phyloP scores from a whole-genome alignment of 1,139 yeast genomes.

The Scheffersomyces parashehatae region DNA sequence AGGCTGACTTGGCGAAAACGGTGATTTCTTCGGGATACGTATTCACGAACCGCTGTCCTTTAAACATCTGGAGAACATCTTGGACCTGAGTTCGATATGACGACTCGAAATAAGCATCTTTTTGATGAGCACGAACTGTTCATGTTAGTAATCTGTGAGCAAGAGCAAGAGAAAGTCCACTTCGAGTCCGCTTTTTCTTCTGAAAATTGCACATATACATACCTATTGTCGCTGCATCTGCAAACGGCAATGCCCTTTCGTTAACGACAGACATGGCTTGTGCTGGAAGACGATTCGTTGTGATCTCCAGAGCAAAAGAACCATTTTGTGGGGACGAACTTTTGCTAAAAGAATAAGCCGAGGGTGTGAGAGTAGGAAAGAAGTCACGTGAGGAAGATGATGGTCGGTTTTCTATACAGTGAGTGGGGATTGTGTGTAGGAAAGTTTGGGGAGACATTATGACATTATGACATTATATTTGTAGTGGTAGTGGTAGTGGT shows the following conservation, averaged over 20 bases:
- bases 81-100: constrained; percentile 55
- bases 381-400: too few species aligned
- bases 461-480: too few species aligned
- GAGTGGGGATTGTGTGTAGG: too few species aligned
- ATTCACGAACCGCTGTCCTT: constrained; percentile 71
- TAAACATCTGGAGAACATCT: constrained; percentile 54
- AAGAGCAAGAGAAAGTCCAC: background rate
- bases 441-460: too few species aligned
- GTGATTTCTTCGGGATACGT: constrained; percentile 64
- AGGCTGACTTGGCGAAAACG: constrained; percentile 56
- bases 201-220: constrained; percentile 18
- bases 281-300: background rate
- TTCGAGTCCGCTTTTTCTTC: constrained; percentile 1
- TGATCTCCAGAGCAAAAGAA: too few species aligned
- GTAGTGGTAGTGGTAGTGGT: too few species aligned
- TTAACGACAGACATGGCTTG: constrained; percentile 25
- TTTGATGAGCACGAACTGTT: constrained; percentile 77
- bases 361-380: too few species aligned
- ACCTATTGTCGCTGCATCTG: constrained; percentile 52
- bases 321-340: too few species aligned
- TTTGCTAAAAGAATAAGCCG: too few species aligned
- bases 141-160: constrained; percentile 13
- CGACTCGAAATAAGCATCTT: constrained; percentile 73
- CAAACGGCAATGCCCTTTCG: constrained; percentile 41
- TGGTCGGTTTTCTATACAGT: too few species aligned